Evolutionary conservation across 805 yeast species (phyloP), one percentile per base, ranked within the genome.

Genomic region (Metschnikowia rubicola): DNA sequence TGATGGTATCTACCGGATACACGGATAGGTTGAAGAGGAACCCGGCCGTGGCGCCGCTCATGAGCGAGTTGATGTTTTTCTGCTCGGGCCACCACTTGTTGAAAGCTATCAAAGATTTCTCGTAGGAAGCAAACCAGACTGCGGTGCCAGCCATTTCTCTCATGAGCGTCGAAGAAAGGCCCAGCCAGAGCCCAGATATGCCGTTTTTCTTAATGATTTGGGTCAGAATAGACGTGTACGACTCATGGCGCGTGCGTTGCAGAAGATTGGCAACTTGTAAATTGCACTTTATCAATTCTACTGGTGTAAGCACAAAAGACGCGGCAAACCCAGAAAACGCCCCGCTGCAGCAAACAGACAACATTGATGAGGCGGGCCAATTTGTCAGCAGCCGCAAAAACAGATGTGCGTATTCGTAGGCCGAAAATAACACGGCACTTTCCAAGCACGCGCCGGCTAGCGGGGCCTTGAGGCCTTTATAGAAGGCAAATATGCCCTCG

Each of bases 81-180:
- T 47, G 41, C 35, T 34, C 39, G 30, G 55, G 51, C 32, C 51
- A 49, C 9, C 33, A 42, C 28, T 48, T 35, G 48, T 73, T 71
- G 52, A 79, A 68, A n/a, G 59, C 53, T 1, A 57, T 57, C 17
- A 70, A 63, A 8, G 77, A 67, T 38, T 75, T 67, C 61, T 90
- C 96, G 63, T 90, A 90, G 13, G 94, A 80, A 0, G 96, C 92
- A 68, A 91, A 91, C 97, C 97, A 91, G 2, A 92, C 83, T 4
- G 96, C 88, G 2, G 96, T 87, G 8, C 97, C 97, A 29, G 90
- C 84, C 34, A 88, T 77, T 62, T 91, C 98, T 57, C 97, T 77
- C 2, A 87, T 53, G 40, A 88, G 67, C 0, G 98, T 91, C 17
- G 94, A 83, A 0, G 82, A 70, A 55, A 90, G 90, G 2, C 98